phyloP scores from a whole-genome alignment of 495 filamentous ascomycete species.

The Letharia lupina region DNA sequence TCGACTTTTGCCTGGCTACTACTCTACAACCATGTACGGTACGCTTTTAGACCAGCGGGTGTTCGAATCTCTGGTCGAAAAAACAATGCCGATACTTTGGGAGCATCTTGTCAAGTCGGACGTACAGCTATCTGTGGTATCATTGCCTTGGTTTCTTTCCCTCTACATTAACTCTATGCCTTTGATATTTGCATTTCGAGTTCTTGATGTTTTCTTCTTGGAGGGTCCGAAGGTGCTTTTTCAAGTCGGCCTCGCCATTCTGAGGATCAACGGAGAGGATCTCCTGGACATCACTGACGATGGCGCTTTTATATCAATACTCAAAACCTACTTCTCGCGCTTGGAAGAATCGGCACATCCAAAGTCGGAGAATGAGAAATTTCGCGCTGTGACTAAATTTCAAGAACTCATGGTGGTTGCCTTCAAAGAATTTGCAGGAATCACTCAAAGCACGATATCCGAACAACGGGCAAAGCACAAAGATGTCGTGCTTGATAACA shows the following conservation, averaged over 20 bases:
- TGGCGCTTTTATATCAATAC: constrained; percentile 89
- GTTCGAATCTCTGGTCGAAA: constrained; percentile 93
- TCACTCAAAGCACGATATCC: constrained; percentile 84
- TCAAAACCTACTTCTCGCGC: constrained; percentile 89
- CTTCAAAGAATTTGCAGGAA: constrained; percentile 93
- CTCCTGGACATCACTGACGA: constrained; percentile 93
- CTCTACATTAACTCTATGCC: constrained; percentile 99
- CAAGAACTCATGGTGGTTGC: constrained; percentile 98
- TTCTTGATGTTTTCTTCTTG: constrained; percentile 95
- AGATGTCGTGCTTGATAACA: constrained; percentile 81
- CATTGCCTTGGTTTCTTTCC: constrained; percentile 94
- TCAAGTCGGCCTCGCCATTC: constrained; percentile 89
- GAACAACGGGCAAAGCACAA: constrained; percentile 89
- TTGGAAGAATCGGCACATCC: constrained; percentile 95
- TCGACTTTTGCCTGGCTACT: constrained; percentile 88
- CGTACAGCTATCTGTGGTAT: constrained; percentile 97
- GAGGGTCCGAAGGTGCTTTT: constrained; percentile 97
- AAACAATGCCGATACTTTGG: constrained; percentile 98
- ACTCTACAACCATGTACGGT: constrained; percentile 97
- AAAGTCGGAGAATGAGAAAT: constrained; percentile 84
- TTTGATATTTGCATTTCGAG: constrained; percentile 89
- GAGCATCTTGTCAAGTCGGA: constrained; percentile 91
- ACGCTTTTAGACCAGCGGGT: constrained; percentile 93
- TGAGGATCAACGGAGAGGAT: constrained; percentile 96
- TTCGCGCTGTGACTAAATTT: constrained; percentile 86